A percentile compares a stretch with the other conserved stretches of the same genome.
These are phyloP conservation scores for Fusarium sp. DNA, from an alignment of 2,329 filamentous ascomycete species.

Conservation along the genomic window DNA sequence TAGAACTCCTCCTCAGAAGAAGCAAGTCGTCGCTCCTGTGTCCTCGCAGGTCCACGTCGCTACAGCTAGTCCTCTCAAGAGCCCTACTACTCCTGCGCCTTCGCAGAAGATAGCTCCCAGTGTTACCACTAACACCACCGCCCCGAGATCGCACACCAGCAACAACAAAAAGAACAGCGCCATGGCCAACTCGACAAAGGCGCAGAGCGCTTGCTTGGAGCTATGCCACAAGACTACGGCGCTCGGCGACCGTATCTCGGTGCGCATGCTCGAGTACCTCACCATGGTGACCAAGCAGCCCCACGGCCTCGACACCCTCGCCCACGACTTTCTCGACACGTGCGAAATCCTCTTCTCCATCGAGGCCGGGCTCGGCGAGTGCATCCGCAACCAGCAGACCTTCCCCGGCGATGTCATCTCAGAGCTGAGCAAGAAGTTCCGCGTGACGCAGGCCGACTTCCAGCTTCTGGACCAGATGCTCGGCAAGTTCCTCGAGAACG, in stretches of 20 bases:
- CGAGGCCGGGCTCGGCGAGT: constrained; percentile 70
- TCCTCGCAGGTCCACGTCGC: constrained; percentile 4
- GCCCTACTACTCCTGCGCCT: neutral
- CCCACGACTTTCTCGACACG: constrained; percentile 73
- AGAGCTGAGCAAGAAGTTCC: constrained; percentile 73
- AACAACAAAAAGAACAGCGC: constrained; percentile 30
- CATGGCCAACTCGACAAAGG: constrained; percentile 42
- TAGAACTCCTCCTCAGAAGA: constrained; percentile 22
- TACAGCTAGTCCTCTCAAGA: neutral
- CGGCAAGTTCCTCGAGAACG: constrained; percentile 67
- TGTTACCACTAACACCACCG: neutral
- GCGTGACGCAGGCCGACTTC: constrained; percentile 69
- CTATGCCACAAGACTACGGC: constrained; percentile 67
- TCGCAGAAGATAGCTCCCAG: neutral
- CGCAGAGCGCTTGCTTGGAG: constrained; percentile 47
- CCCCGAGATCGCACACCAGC: constrained; percentile 23
- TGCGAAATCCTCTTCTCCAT: constrained; percentile 74
- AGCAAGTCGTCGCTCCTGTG: neutral
- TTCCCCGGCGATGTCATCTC: constrained; percentile 68
- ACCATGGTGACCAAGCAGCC: constrained; percentile 64
- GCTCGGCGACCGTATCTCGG: constrained; percentile 70
- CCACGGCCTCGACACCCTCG: constrained; percentile 66
- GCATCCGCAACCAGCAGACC: constrained; percentile 57
- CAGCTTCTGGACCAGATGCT: constrained; percentile 71
- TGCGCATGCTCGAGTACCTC: constrained; percentile 72